A percentile compares a stretch with the other conserved stretches of the same genome.
These are phyloP conservation scores for Mycena vulgaris DNA, from an alignment of 768 basidiomycete species.

Conservation along the genomic window DNA sequence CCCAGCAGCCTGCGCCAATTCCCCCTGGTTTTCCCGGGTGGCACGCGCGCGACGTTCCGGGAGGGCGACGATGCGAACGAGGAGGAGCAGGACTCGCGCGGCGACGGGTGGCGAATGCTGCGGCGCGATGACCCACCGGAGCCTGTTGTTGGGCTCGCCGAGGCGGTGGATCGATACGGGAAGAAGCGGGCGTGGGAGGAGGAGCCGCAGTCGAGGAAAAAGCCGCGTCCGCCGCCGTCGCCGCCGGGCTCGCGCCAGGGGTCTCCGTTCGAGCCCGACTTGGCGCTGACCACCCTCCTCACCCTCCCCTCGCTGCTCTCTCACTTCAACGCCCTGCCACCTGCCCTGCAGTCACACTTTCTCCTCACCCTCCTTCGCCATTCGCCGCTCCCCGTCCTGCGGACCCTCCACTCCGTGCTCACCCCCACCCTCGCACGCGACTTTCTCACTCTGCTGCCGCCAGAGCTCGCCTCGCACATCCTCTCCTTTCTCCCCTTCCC, in stretches of 20 bases:
- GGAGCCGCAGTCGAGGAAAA: constrained; percentile 78
- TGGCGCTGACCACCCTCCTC: constrained; percentile 86
- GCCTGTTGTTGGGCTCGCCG: constrained; percentile 75
- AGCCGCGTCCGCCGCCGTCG: constrained; percentile 86
- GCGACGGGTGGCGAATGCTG: constrained; percentile 84
- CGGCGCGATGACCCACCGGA: constrained; percentile 74
- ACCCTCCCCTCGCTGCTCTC: constrained; percentile 87
- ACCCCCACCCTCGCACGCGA: constrained; percentile 94
- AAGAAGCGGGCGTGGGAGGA: constrained; percentile 71
- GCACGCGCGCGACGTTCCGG: constrained; percentile 84
- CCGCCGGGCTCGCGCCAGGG: constrained; percentile 82
- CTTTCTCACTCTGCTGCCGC: constrained; percentile 92
- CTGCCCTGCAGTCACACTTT: constrained; percentile 91
- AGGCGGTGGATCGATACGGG: constrained; percentile 90
- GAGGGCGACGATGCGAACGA: constrained; percentile 78
- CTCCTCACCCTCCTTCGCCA: constrained; percentile 94
- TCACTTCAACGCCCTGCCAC: constrained; percentile 86
- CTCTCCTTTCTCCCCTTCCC: constrained; percentile 88
- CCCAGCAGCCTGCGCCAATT: constrained; percentile 82
- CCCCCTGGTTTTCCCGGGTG: constrained; percentile 86
- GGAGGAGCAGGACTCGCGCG: constrained; percentile 79
- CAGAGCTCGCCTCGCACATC: constrained; percentile 92
- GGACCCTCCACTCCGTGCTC: constrained; percentile 90
- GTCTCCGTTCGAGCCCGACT: constrained; percentile 84
- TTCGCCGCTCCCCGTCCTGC: constrained; percentile 91